A percentile compares a stretch with the other conserved stretches of the same genome.
Conservation (phyloP, 2,329 filamentous ascomycete genomes). For the Epichloe coenophiala region DNA sequence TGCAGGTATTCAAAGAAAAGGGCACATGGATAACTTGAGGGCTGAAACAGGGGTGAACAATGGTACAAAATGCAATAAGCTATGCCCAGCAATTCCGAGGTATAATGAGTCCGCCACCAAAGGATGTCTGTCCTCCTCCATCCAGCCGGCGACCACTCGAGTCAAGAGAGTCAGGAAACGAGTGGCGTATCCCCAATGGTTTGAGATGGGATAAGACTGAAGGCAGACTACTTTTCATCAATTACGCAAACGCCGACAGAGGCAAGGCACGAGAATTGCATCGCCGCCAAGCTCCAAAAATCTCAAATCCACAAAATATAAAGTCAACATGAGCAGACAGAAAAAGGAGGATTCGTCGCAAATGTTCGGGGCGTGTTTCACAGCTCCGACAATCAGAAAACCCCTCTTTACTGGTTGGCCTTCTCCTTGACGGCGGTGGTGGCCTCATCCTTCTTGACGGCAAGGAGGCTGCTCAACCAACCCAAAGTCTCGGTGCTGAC, state of each 20-base stretch:
- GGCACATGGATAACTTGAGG: neutral
- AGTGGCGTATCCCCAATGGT: neutral
- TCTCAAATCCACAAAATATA: neutral
- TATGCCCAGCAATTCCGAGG: conserved; percentile 4
- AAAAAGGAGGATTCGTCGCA: too few relatives aligned
- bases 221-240: neutral
- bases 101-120: conserved; percentile 1
- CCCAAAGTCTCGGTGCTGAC: conserved; percentile 51
- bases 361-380: neutral
- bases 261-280: neutral
- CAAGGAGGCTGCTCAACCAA: conserved; percentile 46
- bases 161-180: neutral
- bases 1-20: neutral
- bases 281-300: neutral
- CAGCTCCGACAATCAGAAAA: neutral
- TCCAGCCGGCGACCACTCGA: neutral
- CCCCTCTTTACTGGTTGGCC: conserved; percentile 25
- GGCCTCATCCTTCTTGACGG: conserved; percentile 47
- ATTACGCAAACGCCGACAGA: neutral
- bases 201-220: too few relatives aligned
- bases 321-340: too few relatives aligned
- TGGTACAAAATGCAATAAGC: conserved; percentile 1
- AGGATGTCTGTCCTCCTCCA: neutral
- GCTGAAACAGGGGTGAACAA: neutral
- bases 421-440: conserved; percentile 42